Base-by-base conservation (phyloP, 768 basidiomycete genomes). In the Lactarius psammicola region DNA sequence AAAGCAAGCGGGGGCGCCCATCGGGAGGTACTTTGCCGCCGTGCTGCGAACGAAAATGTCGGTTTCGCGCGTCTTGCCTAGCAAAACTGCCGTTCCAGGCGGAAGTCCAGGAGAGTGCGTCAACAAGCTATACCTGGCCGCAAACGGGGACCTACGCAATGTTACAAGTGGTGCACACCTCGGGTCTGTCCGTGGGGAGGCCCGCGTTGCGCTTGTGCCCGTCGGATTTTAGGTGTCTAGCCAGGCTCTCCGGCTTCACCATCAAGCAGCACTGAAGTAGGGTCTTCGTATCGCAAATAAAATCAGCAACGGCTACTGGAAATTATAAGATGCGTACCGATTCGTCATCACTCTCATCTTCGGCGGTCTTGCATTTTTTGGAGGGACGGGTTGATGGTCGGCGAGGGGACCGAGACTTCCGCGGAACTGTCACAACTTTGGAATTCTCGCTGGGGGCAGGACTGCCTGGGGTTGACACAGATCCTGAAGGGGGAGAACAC, bases 1-100 rank as follows among this genome's bases (percentile, higher is more conserved):
- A 28, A 30, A 57, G 36, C 36, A n/a, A n/a, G 30, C 31, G n/a
- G 30, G 49, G 26, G 26, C 15, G 49, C 26, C 34, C 4, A 54
- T 34, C 56, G 56, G 30, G 60, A 31, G 60, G 46, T 7, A 15
- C 20, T 33, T 57, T 53, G 17, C 38, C 44, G 8, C 31, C 31
- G 31, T 66, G 65, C 3, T 66, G 65, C 56, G 65, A 66, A 40
- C 65, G 60, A 42, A 66, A 66, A 34, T 66, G 65, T 33, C 65
- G 60, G 46, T 66, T 66, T 62, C 65, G 65, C 18, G 65, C 65
- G 8, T 66, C 65, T 58, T 66, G 65, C 65, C 65, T 66, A 17
- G 65, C 65, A 26, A 66, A 66, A 6, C 65, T 66, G 40, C 38
- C 56, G 11, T 57, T 8, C 49, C 49, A 26, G 10, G 26, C 26